A percentile compares a stretch with the other conserved stretches of the same genome.
Conservation (phyloP, 257 asterid species). For the Solanum etuberosum region DNA sequence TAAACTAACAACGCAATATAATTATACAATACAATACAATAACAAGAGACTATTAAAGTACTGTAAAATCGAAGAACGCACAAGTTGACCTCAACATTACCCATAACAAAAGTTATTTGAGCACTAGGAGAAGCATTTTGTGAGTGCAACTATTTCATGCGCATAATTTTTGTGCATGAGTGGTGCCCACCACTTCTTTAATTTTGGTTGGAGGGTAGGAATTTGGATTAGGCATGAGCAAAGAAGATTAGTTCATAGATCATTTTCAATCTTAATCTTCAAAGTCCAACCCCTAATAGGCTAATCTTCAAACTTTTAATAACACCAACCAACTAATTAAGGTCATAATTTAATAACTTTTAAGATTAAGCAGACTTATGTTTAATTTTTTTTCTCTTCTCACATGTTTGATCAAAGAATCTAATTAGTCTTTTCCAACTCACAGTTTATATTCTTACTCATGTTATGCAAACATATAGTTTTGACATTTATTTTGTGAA, state of each 20-base stretch:
- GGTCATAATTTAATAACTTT: neutral
- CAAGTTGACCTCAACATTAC: neutral
- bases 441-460: neutral
- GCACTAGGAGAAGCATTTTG: conserved; percentile 10
- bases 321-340: neutral
- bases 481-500: neutral
- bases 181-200: conserved; percentile 35
- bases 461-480: neutral
- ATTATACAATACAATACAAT: neutral
- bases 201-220: neutral
- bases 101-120: neutral
- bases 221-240: neutral
- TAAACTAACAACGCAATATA: too few species aligned
- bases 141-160: conserved; percentile 74
- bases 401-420: neutral
- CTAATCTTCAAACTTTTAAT: neutral
- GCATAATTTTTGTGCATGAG: conserved; percentile 29
- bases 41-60: neutral
- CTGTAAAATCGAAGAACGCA: neutral
- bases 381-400: neutral
- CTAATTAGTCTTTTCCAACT: neutral
- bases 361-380: neutral
- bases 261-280: conserved; percentile 3
- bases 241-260: neutral
- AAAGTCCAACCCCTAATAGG: neutral